Evolutionary conservation across 2,329 filamentous ascomycete genomes (phyloP).

Genomic region (Stemphylium vesicarium): DNA sequence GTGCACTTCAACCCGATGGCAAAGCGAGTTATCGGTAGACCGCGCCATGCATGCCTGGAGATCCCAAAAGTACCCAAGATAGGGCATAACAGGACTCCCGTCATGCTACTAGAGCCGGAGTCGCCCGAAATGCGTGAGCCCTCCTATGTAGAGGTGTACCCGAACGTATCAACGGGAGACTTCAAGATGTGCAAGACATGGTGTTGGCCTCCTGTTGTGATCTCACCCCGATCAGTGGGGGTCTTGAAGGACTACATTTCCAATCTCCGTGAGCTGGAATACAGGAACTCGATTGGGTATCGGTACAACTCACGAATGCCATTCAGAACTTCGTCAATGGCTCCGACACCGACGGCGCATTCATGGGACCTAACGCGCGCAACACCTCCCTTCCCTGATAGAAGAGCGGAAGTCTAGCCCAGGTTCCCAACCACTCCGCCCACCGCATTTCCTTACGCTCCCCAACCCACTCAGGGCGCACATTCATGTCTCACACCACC

Average conservation of each 20-base stretch:
- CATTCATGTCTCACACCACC: too few species aligned
- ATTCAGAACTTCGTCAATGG: too few species aligned
- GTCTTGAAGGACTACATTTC: slow-evolving; percentile 7
- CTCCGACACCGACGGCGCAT: too few species aligned
- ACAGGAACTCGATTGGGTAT: too few species aligned
- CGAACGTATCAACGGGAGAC: not conserved
- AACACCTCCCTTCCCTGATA: too few species aligned
- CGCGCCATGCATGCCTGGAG: slow-evolving; percentile 9
- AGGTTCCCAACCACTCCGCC: too few species aligned
- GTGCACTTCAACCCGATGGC: slow-evolving; percentile 10
- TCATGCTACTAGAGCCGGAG: slow-evolving; percentile 19
- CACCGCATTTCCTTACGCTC: too few species aligned
- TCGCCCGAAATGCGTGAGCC: slow-evolving; percentile 22
- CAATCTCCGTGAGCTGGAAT: not conserved
- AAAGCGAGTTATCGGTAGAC: not conserved
- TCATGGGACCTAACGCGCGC: too few species aligned
- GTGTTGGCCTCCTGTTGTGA: slow-evolving; percentile 21
- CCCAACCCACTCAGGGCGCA: too few species aligned
- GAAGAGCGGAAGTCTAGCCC: too few species aligned
- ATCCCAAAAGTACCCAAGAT: slow-evolving; percentile 5
- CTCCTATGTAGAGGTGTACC: slow-evolving; percentile 25
- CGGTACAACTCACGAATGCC: too few species aligned
- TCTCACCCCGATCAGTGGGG: slow-evolving; percentile 5
- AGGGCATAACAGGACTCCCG: slow-evolving; percentile 19
- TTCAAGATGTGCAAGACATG: slow-evolving; percentile 22